Evolutionary conservation across 495 filamentous ascomycete genomes (phyloP), one percentile per base, ranked within the genome.

Genomic region (Talaromyces trachyspermus): DNA sequence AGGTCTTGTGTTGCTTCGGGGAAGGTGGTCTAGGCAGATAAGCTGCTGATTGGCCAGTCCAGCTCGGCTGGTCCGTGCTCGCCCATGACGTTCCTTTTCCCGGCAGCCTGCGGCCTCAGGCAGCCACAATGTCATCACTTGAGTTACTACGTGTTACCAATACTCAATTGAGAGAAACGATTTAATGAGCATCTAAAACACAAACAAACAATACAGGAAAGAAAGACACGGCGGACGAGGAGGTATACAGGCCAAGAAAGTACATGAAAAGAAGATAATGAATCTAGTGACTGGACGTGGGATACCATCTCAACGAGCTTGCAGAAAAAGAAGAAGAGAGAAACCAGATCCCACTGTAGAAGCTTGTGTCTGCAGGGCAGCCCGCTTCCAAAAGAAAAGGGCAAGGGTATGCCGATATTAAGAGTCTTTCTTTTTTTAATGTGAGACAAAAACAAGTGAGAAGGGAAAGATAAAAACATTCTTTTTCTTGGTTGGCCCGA

Each of bases 261-360:
- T 73, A 73, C 70, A 71, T 73, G 64, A 73, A 68, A 71, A 73
- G 70, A 73, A 73, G 65, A 55, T 58, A 41, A 25, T 41, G 61
- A 69, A 58, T 57, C 55, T 61, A 64, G 59, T 62, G 58, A 64
- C 57, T 54, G 38, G 48, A 49, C 39, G 41, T 14, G 11, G 35
- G 17, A 23, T 17, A 22, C 35, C 9, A 27, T 22, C 18, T 35
- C 38, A 37, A 23, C 15, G 20, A 15, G 22, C 48, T 24, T 32
- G 10, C 39, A 12, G 15, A 23, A 15, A 12, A 8, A 42, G 2
- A 24, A 19, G n/a, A 29, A 25, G 10, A 22, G 23, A 32, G 38
- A 25, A 44, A 49, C 25, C 27, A 43, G 39, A 43, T 49, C 30
- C 22, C 5, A 18, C 29, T 30, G 24, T 5, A 50, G 29, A 46